Conservation (phyloP, 208 protist genomes). For the Leishmania major region DNA sequence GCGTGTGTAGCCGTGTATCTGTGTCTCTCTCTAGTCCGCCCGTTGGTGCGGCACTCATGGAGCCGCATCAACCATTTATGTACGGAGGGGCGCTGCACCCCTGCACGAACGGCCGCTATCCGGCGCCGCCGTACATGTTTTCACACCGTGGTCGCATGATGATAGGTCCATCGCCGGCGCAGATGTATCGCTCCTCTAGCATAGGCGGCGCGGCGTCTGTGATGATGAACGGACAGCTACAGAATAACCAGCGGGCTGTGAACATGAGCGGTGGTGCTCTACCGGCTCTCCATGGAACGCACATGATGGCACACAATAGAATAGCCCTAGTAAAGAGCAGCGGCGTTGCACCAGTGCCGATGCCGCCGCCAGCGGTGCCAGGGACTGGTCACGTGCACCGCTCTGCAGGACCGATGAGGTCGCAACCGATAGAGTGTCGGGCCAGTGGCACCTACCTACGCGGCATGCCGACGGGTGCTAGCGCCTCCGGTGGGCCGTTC, state of each 20-base stretch:
- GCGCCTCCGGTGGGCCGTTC: background rate
- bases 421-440: slow-evolving; percentile 9
- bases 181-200: slow-evolving; percentile 15
- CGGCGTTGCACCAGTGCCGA: slow-evolving; percentile 3
- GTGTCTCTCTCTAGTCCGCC: background rate
- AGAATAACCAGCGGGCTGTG: slow-evolving; percentile 1
- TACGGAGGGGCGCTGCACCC: slow-evolving; percentile 18
- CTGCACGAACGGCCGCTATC: slow-evolving; percentile 19
- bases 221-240: background rate
- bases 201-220: slow-evolving; percentile 3
- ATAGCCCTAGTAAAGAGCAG: slow-evolving; percentile 8
- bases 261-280: slow-evolving; percentile 11
- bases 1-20: background rate
- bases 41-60: background rate
- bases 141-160: slow-evolving; percentile 17
- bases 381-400: slow-evolving; percentile 16
- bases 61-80: slow-evolving; percentile 29
- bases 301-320: slow-evolving; percentile 20
- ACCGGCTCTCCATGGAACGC: slow-evolving; percentile 24
- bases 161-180: slow-evolving; percentile 11
- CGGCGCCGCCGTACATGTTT: slow-evolving; percentile 13
- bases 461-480: slow-evolving; percentile 7
- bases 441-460: slow-evolving; percentile 1
- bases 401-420: slow-evolving; percentile 11
- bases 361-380: slow-evolving; percentile 18